Conservation (phyloP, 495 filamentous ascomycete species). For the Jackrogersella multiformis region DNA sequence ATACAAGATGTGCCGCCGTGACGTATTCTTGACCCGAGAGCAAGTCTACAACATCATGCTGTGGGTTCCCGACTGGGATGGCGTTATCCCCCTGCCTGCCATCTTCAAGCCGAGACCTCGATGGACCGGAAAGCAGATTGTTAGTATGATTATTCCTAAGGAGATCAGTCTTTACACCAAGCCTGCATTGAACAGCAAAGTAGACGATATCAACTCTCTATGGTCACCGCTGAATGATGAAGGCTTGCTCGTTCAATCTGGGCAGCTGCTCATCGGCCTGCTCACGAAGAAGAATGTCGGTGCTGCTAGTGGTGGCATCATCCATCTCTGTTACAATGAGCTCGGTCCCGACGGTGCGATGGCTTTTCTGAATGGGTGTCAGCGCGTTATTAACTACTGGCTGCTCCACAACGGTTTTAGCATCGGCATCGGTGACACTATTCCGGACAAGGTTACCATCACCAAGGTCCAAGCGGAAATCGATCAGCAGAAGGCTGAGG, state of each 20-base stretch:
- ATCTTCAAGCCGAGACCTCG: conserved; percentile 89
- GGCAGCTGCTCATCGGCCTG: conserved; percentile 89
- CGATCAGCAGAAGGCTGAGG: conserved; percentile 78
- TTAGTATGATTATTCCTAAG: conserved; percentile 88
- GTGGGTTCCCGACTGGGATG: conserved; percentile 98
- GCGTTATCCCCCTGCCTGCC: conserved; percentile 87
- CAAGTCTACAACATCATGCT: conserved; percentile 95
- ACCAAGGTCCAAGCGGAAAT: conserved; percentile 83
- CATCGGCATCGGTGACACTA: conserved; percentile 98
- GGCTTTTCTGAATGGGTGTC: conserved; percentile 93
- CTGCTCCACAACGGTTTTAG: conserved; percentile 97
- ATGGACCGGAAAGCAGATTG: conserved; percentile 99
- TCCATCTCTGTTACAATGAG: conserved; percentile 97
- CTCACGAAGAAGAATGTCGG: conserved; percentile 94
- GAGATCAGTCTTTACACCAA: conserved; percentile 81
- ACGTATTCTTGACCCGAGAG: conserved; percentile 88
- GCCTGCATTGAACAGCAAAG: conserved; percentile 24
- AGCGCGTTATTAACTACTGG: conserved; percentile 96
- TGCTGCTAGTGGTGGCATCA: conserved; percentile 83
- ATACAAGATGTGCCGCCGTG: conserved; percentile 94
- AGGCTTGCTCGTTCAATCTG: conserved; percentile 82
- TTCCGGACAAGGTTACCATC: conserved; percentile 86
- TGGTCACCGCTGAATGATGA: conserved; percentile 76
- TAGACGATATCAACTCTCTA: conserved; percentile 56
- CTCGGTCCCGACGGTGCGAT: conserved; percentile 84